Evolutionary conservation across 2,329 filamentous ascomycete species (phyloP), one percentile per base, ranked within the genome.

Genomic region (Fusarium veterinarium): DNA sequence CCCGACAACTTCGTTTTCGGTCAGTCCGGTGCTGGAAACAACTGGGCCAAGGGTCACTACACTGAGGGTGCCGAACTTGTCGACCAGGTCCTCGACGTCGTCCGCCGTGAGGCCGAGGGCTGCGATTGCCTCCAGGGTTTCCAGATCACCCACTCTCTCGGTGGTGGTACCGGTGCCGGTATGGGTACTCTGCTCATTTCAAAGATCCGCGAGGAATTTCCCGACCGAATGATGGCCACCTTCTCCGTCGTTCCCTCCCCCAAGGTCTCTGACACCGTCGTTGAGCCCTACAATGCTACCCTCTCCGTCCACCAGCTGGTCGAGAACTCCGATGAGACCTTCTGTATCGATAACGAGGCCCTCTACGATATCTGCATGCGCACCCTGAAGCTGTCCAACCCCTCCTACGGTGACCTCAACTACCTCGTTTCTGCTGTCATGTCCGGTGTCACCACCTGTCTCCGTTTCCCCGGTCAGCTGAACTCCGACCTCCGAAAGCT

Each of bases 41-140:
- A 98, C 92, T 99, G 96, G 96, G 96, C 96, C 86, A 99, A 98
- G 92, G 96, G 96, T 88, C 96, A 99, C 86, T 99, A 99, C 91
- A 99, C 96, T 76, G 96, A 99, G 89, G 96, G 96, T 91, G 96
- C 96, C 79, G 96, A 99, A 89, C 91, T 98, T 75, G 96, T 99
- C 79, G 96, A 99, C 89, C 91, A 98, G 82, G 96, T 99, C 79
- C 91, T 99, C 79, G 96, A 98, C 84, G 96, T 99, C 77, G 95
- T 99, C 83, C 96, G 96, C 84, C 95, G 96, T 81, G 96, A 99
- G 90, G 95, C 96, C 78, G 96, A 99, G 88, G 94, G 93, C 84
- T 98, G 96, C 84, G 96, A 99, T 91, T 98, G 94, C 91, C 95
- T 99, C 75, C 96, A 99, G 89, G 96, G 96, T 85, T 99, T 99